These are phyloP conservation scores for Senecio squalidus DNA, from an alignment of 140 eudicot genomes.

Conservation along the genomic window DNA sequence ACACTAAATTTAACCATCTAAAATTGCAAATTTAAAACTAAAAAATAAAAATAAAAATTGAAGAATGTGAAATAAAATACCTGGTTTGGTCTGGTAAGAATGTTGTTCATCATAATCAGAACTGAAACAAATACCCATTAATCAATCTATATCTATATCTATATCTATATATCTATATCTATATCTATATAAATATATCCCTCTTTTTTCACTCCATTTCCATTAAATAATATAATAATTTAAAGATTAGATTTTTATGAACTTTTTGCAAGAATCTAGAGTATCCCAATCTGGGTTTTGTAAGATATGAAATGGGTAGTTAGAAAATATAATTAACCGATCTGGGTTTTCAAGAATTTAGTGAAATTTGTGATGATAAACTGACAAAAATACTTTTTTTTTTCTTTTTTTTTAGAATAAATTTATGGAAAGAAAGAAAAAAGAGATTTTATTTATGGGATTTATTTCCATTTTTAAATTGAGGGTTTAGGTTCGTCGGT, in stretches of 20 bases:
- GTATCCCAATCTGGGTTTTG: conserved; percentile 23
- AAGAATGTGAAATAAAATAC: conserved; percentile 8
- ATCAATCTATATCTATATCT: conserved; percentile 7
- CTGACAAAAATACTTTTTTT: not conserved
- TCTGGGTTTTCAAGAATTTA: too few relatives aligned
- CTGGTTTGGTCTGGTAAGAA: conserved; percentile 34
- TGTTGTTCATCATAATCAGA: conserved; percentile 40
- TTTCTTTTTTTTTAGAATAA: not conserved
- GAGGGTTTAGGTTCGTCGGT: conserved; percentile 18
- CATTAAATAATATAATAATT: too few relatives aligned
- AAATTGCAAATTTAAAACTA: not conserved
- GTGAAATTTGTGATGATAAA: conserved; percentile 5
- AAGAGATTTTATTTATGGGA: conserved; percentile 5
- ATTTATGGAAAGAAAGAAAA: not conserved
- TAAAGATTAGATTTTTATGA: too few relatives aligned
- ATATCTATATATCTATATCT: too few relatives aligned
- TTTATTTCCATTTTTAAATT: conserved; percentile 13
- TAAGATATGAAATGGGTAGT: conserved; percentile 18
- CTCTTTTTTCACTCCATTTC: conserved; percentile 4
- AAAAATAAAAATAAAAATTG: not conserved
- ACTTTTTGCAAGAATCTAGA: conserved; percentile 7
- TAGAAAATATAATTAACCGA: conserved; percentile 16
- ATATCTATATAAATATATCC: not conserved
- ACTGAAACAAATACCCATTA: conserved; percentile 72
- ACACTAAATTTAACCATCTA: conserved; percentile 9